Conservation (phyloP, 306 rosid species). For the Cucurbita maxima region DNA sequence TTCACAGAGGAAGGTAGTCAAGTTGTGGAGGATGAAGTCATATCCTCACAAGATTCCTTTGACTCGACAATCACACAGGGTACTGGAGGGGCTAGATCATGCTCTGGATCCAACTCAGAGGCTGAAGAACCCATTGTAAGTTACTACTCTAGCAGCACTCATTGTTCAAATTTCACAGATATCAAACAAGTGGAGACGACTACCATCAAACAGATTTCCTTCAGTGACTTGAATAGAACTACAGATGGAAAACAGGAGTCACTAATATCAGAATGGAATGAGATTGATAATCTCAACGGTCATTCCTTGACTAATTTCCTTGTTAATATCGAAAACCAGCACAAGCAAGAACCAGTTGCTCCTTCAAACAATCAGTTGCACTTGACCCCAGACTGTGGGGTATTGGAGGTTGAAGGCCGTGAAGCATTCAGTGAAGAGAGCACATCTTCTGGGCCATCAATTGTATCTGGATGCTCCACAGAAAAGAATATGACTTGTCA, state of each 20-base stretch:
- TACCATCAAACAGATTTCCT: slow-evolving; percentile 35
- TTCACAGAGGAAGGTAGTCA: slow-evolving; percentile 20
- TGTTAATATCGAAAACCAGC: slow-evolving; percentile 22
- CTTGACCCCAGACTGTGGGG: slow-evolving; percentile 15
- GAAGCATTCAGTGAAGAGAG: slow-evolving; percentile 39
- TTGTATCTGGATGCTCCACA: slow-evolving; percentile 14
- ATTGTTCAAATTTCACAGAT: slow-evolving; percentile 19
- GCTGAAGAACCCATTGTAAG: slow-evolving; percentile 38
- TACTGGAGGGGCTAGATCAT: slow-evolving; percentile 27
- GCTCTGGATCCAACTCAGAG: slow-evolving; percentile 48
- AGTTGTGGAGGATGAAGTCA: slow-evolving; percentile 43
- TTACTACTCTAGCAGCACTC: slow-evolving; percentile 18
- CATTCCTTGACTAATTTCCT: slow-evolving; percentile 22
- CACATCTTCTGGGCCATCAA: slow-evolving; percentile 33
- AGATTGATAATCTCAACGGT: slow-evolving; percentile 18
- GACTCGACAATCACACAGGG: slow-evolving; percentile 60
- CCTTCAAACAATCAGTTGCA: slow-evolving; percentile 23
- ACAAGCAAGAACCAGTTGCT: slow-evolving; percentile 20
- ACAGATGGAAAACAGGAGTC: slow-evolving; percentile 14
- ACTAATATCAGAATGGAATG: slow-evolving; percentile 18
- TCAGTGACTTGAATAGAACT: slow-evolving; percentile 28
- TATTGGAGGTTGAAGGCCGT: slow-evolving; percentile 18
- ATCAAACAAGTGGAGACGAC: slow-evolving; percentile 22
- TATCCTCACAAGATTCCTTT: slow-evolving; percentile 67
- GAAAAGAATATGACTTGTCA: slow-evolving; percentile 16